Evolutionary conservation across 352 stramenopile genomes (phyloP).

Genomic region (Thalassiosira exigua): DNA sequence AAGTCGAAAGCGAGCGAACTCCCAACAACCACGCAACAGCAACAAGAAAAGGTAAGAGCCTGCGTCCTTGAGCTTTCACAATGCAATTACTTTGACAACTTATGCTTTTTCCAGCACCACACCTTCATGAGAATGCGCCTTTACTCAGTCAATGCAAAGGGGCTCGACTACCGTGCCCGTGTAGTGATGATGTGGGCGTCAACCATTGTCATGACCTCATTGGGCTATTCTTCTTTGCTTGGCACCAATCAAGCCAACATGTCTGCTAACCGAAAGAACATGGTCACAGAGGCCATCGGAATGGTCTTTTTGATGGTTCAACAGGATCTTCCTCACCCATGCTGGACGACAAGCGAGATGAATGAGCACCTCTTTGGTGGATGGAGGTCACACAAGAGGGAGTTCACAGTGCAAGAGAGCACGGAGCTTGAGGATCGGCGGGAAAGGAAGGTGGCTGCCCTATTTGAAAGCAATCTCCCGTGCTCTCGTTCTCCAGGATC

Average conservation of each 20-base stretch:
- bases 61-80: too few relatives aligned
- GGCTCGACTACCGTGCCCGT: neutral
- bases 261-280: neutral
- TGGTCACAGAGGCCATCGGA: neutral
- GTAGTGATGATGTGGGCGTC: neutral
- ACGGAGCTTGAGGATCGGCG: neutral
- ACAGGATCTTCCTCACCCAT: neutral
- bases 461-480: neutral
- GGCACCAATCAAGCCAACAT: neutral
- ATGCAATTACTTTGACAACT: too few relatives aligned
- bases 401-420: neutral
- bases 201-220: neutral
- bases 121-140: neutral
- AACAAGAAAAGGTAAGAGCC: too few relatives aligned
- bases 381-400: neutral
- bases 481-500: neutral
- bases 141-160: neutral
- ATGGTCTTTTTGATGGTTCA: neutral
- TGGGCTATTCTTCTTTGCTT: neutral
- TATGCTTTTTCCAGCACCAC: too few relatives aligned
- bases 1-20: too few relatives aligned
- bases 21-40: too few relatives aligned
- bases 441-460: neutral
- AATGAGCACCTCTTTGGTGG: conserved; percentile 7
- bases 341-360: neutral